Evolutionary conservation across 148 eudicot genomes (phyloP), one percentile per base, ranked within the genome.

Genomic region (Silene uniflora): DNA sequence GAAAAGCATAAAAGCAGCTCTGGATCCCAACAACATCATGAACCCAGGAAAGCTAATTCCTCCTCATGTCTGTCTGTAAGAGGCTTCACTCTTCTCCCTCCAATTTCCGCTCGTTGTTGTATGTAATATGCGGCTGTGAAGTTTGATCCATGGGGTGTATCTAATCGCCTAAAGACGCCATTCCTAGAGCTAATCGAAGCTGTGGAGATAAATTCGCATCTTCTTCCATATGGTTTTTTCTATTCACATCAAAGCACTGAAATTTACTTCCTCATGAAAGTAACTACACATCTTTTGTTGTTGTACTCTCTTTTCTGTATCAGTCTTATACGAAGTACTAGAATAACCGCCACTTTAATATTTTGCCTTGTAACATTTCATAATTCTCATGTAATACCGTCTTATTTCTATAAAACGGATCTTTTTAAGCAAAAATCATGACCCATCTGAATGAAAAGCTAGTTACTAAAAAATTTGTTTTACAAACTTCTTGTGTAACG

Each of bases 41-140:
- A 95, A 95, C 80, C 98, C 98, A 12, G 97, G 98, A 74, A 95
- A 95, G 84, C 84, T 95, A 68, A 91, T 92, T 22, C 96, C 98
- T 13, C 97, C 98, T 49, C 97, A 92, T 86, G 90, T 95, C 62
- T 95, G 98, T 75, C 70, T 91, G 64, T 93, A 80, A 87, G 67
- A 44, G 27, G 14, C 22, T 14, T 25, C 23, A 7, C 23, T 18
- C 44, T 5, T 67, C 25, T 3, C 23, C 49, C 59, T 32, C 47
- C 61, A 21, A 5, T 55, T 72, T 72, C 3, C 49, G 29, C 17
- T 58, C 46, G 14, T 62, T 27, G 69, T 60, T 29, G 61, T 58
- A 17, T 27, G 62, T 63, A 42, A 25, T 46, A 42, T 10, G 14
- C 32, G 11, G 71, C 22, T 9, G 21, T 35, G 22, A 22, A 6